Base-by-base conservation (phyloP, 1,284 basidiomycete genomes). In the Cryptococcus sp. region DNA sequence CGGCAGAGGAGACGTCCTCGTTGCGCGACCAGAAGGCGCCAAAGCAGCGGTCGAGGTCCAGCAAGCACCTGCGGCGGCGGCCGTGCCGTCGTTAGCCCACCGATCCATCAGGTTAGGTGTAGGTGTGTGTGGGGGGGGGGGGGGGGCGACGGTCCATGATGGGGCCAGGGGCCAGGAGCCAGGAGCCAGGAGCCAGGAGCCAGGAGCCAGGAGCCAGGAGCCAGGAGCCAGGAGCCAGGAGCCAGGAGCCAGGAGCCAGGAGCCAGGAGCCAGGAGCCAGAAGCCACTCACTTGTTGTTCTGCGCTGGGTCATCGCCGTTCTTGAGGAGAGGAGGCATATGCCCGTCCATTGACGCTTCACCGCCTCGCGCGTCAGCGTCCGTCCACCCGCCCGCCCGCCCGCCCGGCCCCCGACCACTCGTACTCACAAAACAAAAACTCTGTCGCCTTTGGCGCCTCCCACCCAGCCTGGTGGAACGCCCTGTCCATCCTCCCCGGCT, bases 41-140 rank as follows among this genome's bases (percentile, higher is more conserved):
- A 55, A 78, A 76, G 62, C 77, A 79, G n/a, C 59, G 52, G 13
- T 73, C 66, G 33, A 75, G 63, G 50, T 75, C 70, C 44, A 79
- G 57, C 8, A 57, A 54, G 57, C 77, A 76, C 38, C 57, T 65
- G 45, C 33, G n/a, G n/a, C n/a, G n/a, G n/a, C n/a, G n/a, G n/a
- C n/a, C n/a, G n/a, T n/a, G n/a, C n/a, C n/a, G n/a, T 44, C 16
- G 35, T 46, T 53, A 58, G 23, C 16, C 24, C 38, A 11, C 36
- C 3, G 3, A 33, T 9, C 13, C 11, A 44, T 23, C 11, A n/a
- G n/a, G n/a, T n/a, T n/a, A n/a, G n/a, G n/a, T n/a, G n/a, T n/a
- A n/a, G n/a, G n/a, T n/a, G n/a, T n/a, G n/a, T n/a, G n/a, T n/a
- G n/a, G n/a, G n/a, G n/a, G n/a, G n/a, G n/a, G n/a, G n/a, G n/a